Base-by-base conservation (phyloP, 2,329 filamentous ascomycete genomes). In the Achaetomium macrosporum region DNA sequence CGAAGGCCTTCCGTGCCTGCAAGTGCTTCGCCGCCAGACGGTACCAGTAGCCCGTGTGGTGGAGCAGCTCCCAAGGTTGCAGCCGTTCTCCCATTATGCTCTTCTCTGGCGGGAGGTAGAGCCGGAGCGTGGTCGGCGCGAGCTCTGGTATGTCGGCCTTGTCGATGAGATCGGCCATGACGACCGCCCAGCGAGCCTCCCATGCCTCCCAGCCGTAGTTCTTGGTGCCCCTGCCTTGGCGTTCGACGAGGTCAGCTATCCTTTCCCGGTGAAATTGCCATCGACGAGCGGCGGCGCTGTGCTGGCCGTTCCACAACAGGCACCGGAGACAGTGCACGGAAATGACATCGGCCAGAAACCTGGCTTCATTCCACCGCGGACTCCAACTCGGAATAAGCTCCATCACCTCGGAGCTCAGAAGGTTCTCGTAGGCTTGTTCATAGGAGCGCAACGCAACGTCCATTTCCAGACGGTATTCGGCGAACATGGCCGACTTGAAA, bases 191-290 rank as follows among this genome's bases (percentile, higher is more conserved):
- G 51, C 88, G 80, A 39, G 88, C 84, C 70, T 96, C 87, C 91
- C 92, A 99, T 2, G 92, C 91, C 64, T 90, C 82, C 88, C 91
- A 97, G 6, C 90, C 89, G 67, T 97, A 97, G 59, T 89, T 95
- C 31, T 83, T 82, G 2, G 88, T 90, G 0, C 92, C 92, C 61
- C 88, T 88, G 4, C 90, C 91, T 60, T 87, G 83, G 16, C 88
- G 80, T 64, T 96, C 89, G 15, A 96, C 75, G 48, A 96, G 81
- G 61, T 89, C 86, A 51, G 77, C 78, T 58, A 92, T 83, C 51
- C 85, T 82, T 51, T 84, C 79, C 56, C 85, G 82, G 68, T 97
- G 95, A 36, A 75, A 76, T 53, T 85, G 77, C 92, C 92, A 97
- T 51, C 84, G 81, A 51, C 88, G 82, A 7, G 88, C 87, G 3